phyloP scores from a whole-genome alignment of 768 basidiomycete species.

The Boletellus sp. region DNA sequence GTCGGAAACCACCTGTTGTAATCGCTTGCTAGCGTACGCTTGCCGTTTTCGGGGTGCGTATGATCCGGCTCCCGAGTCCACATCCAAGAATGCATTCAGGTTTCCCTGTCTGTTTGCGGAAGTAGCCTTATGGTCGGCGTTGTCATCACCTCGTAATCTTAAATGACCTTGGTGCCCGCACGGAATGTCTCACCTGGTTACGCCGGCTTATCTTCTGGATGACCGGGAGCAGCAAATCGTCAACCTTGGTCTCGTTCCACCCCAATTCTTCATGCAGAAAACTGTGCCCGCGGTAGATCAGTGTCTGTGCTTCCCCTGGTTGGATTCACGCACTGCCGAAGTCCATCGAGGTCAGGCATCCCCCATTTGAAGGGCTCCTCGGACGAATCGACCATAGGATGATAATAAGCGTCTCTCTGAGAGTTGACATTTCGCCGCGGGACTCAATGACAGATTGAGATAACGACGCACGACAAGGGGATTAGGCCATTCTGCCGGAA shows the following conservation, averaged over 20 bases:
- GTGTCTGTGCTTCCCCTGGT: slow-evolving; percentile 1
- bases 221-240: slow-evolving; percentile 88
- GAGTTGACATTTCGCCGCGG: slow-evolving; percentile 1
- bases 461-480: slow-evolving; percentile 68
- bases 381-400: slow-evolving; percentile 86
- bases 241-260: slow-evolving; percentile 80
- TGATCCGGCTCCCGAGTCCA: slow-evolving; percentile 61
- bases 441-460: slow-evolving; percentile 4
- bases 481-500: slow-evolving; percentile 87
- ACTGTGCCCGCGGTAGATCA: slow-evolving; percentile 34
- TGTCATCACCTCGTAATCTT: neutral
- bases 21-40: slow-evolving; percentile 79
- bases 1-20: slow-evolving; percentile 83
- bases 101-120: slow-evolving; percentile 75
- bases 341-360: slow-evolving; percentile 89
- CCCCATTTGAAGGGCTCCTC: slow-evolving; percentile 97
- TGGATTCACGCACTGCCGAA: slow-evolving; percentile 60
- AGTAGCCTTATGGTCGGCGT: slow-evolving; percentile 40
- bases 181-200: slow-evolving; percentile 49
- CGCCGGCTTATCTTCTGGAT: slow-evolving; percentile 86
- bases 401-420: slow-evolving; percentile 89
- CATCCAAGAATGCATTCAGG: slow-evolving; percentile 71
- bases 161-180: neutral
- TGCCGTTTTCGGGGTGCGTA: slow-evolving; percentile 76
- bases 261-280: slow-evolving; percentile 75